These are phyloP conservation scores for Globisporangium abappressorium DNA, from an alignment of 352 stramenopile species.

Conservation along the genomic window DNA sequence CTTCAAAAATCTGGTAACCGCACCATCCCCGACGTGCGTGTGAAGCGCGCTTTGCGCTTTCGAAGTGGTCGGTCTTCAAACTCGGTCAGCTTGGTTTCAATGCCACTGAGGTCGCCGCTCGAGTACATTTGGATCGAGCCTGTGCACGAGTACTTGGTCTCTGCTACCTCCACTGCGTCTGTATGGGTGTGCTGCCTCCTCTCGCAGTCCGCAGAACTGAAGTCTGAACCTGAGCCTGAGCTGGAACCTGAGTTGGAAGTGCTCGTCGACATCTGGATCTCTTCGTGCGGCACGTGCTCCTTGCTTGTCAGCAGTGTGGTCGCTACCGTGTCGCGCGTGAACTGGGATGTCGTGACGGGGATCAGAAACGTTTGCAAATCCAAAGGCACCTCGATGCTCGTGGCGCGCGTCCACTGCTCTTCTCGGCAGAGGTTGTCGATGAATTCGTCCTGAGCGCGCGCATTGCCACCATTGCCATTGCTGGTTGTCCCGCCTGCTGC, in stretches of 20 bases:
- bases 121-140: constrained; percentile 24
- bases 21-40: constrained; percentile 4
- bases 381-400: constrained; percentile 10
- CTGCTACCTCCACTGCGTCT: not conserved
- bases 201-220: not conserved
- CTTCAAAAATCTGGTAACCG: constrained; percentile 30
- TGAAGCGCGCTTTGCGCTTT: constrained; percentile 10
- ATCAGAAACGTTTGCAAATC: constrained; percentile 16
- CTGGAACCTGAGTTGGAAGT: not conserved
- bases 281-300: not conserved
- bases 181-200: not conserved
- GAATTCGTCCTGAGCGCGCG: constrained; percentile 4
- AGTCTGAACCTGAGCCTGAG: not conserved
- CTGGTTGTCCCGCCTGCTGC: not conserved
- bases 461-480: not conserved
- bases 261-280: constrained; percentile 5
- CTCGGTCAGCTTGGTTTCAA: constrained; percentile 4
- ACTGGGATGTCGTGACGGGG: constrained; percentile 15
- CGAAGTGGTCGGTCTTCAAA: constrained; percentile 13
- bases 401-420: constrained; percentile 19
- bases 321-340: constrained; percentile 23
- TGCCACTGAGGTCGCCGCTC: constrained; percentile 13
- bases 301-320: constrained; percentile 17
- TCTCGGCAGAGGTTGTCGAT: constrained; percentile 16
- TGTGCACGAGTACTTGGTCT: constrained; percentile 18